A percentile compares a stretch with the other conserved stretches of the same genome.
Conservation (phyloP, 306 rosid species). For the Begonia fuchsioides region DNA sequence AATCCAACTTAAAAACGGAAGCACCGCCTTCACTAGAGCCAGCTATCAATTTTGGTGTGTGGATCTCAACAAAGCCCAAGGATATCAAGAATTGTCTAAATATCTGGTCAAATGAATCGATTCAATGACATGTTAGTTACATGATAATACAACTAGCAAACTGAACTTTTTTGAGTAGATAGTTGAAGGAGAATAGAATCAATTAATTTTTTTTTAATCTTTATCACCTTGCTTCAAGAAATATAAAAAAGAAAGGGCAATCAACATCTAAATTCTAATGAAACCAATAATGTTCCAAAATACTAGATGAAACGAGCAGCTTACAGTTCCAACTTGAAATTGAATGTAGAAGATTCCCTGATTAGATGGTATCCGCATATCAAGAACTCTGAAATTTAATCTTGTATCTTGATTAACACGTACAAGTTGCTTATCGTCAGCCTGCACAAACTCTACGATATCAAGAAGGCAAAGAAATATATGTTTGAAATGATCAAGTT, state of each 20-base stretch:
- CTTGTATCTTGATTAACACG: constrained; percentile 92
- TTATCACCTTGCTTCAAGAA: too few species aligned
- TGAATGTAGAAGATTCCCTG: constrained; percentile 70
- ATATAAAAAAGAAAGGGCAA: too few species aligned
- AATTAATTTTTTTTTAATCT: too few species aligned
- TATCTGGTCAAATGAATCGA: constrained; percentile 21
- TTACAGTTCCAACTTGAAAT: constrained; percentile 44
- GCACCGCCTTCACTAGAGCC: constrained; percentile 99
- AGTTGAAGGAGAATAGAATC: too few species aligned
- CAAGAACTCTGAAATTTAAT: constrained; percentile 52
- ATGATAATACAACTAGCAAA: not conserved
- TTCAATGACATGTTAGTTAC: not conserved
- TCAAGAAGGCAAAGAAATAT: not conserved
- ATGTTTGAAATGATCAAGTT: too few species aligned
- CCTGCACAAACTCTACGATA: constrained; percentile 21
- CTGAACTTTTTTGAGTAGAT: too few species aligned
- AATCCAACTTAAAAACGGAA: constrained; percentile 77
- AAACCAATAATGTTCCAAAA: too few species aligned
- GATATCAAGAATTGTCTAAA: constrained; percentile 58
- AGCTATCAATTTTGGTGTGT: constrained; percentile 70
- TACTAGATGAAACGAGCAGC: not conserved
- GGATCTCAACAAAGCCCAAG: constrained; percentile 47
- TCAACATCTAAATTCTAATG: too few species aligned
- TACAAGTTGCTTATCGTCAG: constrained; percentile 56
- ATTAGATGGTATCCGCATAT: constrained; percentile 67